Base-by-base conservation (phyloP, 768 basidiomycete genomes). In the Xerocomus potaroensis region DNA sequence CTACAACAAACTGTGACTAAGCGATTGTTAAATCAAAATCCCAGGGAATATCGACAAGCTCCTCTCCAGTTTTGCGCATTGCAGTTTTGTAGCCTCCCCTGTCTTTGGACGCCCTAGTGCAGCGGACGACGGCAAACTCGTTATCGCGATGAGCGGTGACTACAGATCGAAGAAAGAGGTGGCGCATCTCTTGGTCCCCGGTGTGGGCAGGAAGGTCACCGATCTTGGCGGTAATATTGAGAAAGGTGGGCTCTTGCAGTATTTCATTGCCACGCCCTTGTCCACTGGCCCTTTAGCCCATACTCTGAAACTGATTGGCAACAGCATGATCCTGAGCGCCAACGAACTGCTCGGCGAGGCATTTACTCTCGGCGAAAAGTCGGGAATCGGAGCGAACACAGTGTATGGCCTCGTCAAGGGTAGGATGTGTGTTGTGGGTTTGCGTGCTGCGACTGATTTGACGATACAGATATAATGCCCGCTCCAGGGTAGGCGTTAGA, bases 161-260 rank as follows among this genome's bases (percentile, higher is more conserved):
- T 76, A 79, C 56, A 81, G 84, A 50, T 83, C 85, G 34, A 94
- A 92, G 74, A 86, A 89, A 60, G 79, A 86, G 59, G 77, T 85
- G 8, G 81, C 82, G 1, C 78, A 88, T 59, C 70, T 86, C n/a
- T 72, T 91, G 23, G 81, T 91, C 0, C 91, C 91, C 12, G 78
- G 83, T 5, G 75, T 91, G 37, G 92, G 83, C 16, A 72, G 78
- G 50, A 91, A 88, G 61, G 79, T 83, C 24, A 66, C 84, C 18
- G 92, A 94, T 62, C 74, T 95, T 10, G 92, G 92, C 21, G 83
- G 78, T 21, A 91, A 94, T 62, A 73, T 93, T 26, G 88, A 92
- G 69, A 85, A 88, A 68, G 90, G 87, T 77, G 26, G 8, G 55
- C 48, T 10, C 19, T 27, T 26, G 30, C n/a, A 36, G 14, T 10